Percentiles rank a stretch among this genome's conserved stretches.
Evolutionary conservation across 352 stramenopile genomes (phyloP).

Genomic region (Elongisporangium senticosum): DNA sequence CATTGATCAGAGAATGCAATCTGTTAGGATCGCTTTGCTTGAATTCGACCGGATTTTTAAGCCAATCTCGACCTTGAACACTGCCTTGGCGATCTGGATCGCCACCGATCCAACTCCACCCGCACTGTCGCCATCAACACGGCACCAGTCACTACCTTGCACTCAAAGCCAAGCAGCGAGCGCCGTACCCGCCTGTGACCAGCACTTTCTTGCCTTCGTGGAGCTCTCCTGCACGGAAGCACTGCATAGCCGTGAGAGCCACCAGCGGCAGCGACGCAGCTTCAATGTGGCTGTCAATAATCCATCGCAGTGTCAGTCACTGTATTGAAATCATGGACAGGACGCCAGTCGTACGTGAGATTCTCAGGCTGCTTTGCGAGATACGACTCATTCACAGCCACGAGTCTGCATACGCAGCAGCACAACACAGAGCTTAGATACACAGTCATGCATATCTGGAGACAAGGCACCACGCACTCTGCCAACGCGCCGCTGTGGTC

Average conservation of each 20-base stretch:
- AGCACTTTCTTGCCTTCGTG: conserved; percentile 65
- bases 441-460: not conserved
- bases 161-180: not conserved
- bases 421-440: not conserved
- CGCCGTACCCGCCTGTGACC: conserved; percentile 51
- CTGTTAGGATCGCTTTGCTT: not conserved
- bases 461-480: conserved; percentile 31
- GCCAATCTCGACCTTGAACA: conserved; percentile 48
- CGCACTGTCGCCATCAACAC: conserved; percentile 27
- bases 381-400: conserved; percentile 45
- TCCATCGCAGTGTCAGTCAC: not conserved
- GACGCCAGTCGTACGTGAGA: conserved; percentile 29
- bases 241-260: conserved; percentile 40
- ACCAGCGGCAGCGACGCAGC: conserved; percentile 61
- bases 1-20: not conserved
- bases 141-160: not conserved
- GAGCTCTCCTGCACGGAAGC: conserved; percentile 44
- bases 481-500: conserved; percentile 53
- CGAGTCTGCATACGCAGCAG: conserved; percentile 22
- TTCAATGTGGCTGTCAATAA: conserved; percentile 40
- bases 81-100: conserved; percentile 68
- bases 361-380: conserved; percentile 65
- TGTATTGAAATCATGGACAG: not conserved
- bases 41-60: not conserved
- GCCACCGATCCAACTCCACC: conserved; percentile 65